Conservation (phyloP, 345 rosid species). For the Eucalyptus coolabah region DNA sequence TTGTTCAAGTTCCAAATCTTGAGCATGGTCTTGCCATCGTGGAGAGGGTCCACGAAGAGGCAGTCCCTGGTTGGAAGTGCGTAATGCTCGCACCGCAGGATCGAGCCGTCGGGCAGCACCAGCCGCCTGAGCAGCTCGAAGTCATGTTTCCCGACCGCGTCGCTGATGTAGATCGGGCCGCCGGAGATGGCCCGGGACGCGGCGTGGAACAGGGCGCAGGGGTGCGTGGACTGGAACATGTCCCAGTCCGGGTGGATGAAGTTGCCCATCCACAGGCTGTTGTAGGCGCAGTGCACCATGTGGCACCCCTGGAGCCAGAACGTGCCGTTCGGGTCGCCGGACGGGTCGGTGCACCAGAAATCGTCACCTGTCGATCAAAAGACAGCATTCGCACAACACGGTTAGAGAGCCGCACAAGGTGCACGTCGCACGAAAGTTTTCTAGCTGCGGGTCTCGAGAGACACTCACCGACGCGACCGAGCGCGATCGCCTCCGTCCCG, state of each 20-base stretch:
- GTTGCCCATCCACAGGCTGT: conserved; percentile 98
- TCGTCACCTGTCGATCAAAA: conserved; percentile 51
- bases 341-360: conserved; percentile 98
- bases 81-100: conserved; percentile 71
- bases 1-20: conserved; percentile 98
- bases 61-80: conserved; percentile 92
- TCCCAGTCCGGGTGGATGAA: conserved; percentile 99
- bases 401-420: not conserved
- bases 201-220: conserved; percentile 92
- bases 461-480: conserved; percentile 91
- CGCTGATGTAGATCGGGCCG: conserved; percentile 85
- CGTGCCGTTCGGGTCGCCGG: conserved; percentile 90
- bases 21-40: conserved; percentile 98
- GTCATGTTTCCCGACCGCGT: conserved; percentile 75
- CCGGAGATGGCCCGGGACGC: conserved; percentile 96
- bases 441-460: not conserved
- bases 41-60: conserved; percentile 86
- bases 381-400: not conserved
- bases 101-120: conserved; percentile 66
- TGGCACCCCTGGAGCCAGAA: conserved; percentile 99
- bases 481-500: conserved; percentile 87
- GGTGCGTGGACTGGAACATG: conserved; percentile 98
- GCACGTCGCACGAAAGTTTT: not conserved
- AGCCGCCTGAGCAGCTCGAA: conserved; percentile 58
- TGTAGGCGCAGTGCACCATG: conserved; percentile 99